These are phyloP conservation scores for Nemania serpens DNA, from an alignment of 2,329 filamentous ascomycete species.

Conservation along the genomic window DNA sequence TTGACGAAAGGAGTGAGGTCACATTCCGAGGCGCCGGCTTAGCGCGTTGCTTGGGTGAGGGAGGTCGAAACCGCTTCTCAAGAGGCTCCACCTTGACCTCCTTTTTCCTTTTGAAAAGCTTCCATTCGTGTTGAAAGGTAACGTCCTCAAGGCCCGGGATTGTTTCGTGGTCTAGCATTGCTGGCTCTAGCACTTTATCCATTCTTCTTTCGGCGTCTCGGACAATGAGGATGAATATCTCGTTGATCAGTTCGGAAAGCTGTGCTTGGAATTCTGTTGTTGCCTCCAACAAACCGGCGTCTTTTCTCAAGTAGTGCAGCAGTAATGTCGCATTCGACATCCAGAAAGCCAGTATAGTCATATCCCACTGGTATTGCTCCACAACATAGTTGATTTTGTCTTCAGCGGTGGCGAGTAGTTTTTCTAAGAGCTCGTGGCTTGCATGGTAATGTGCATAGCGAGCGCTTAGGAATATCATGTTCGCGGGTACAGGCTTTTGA, in stretches of 20 bases:
- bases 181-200: constrained; percentile 90
- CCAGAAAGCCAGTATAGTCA: constrained; percentile 99
- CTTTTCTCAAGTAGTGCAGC: constrained; percentile 97
- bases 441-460: constrained; percentile 97
- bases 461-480: constrained; percentile 94
- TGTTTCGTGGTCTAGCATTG: constrained; percentile 97
- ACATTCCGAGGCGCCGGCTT: constrained; percentile 94
- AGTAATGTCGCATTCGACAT: constrained; percentile 94
- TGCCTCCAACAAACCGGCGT: constrained; percentile 76
- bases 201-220: constrained; percentile 92
- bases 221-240: constrained; percentile 98
- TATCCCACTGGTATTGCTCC: constrained; percentile 97
- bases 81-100: constrained; percentile 88
- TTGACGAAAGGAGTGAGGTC: constrained; percentile 92
- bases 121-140: constrained; percentile 98
- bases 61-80: constrained; percentile 89
- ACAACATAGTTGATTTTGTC: constrained; percentile 97
- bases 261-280: constrained; percentile 91
- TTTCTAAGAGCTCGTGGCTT: constrained; percentile 79
- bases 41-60: constrained; percentile 88
- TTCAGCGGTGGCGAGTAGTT: constrained; percentile 83
- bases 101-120: constrained; percentile 88
- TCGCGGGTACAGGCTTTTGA: constrained; percentile 97
- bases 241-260: constrained; percentile 91
- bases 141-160: constrained; percentile 98